A percentile compares a stretch with the other conserved stretches of the same genome.
Evolutionary conservation across 495 filamentous ascomycete species (phyloP).

Genomic region (Delitschia confertaspora): DNA sequence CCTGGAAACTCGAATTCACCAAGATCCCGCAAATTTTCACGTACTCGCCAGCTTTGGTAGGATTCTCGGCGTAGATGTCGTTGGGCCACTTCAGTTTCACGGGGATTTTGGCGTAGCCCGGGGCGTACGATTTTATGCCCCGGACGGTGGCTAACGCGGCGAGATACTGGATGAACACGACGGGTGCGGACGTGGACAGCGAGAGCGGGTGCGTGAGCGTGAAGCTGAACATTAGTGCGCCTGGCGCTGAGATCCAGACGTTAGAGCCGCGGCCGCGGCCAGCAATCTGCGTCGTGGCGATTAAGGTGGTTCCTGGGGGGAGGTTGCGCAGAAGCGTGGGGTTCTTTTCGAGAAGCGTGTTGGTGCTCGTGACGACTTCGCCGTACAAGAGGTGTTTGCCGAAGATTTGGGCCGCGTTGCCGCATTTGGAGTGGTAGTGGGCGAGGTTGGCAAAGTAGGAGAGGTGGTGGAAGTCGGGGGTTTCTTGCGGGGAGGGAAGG

Average conservation of each 20-base stretch:
- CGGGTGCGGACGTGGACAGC: slow-evolving; percentile 62
- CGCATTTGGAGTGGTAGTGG: slow-evolving; percentile 52
- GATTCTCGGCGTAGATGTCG: slow-evolving; percentile 78
- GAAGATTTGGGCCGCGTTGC: slow-evolving; percentile 52
- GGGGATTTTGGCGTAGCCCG: slow-evolving; percentile 62
- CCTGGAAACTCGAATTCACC: slow-evolving; percentile 75
- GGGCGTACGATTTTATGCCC: slow-evolving; percentile 71
- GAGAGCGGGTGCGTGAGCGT: slow-evolving; percentile 71
- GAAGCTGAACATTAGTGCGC: slow-evolving; percentile 76
- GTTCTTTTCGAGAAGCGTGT: slow-evolving; percentile 95
- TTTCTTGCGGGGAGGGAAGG: slow-evolving; percentile 64
- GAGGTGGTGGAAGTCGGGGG: slow-evolving; percentile 81
- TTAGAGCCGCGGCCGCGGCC: slow-evolving; percentile 88
- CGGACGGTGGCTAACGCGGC: slow-evolving; percentile 83
- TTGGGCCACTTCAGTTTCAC: slow-evolving; percentile 97
- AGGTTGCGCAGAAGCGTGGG: slow-evolving; percentile 63
- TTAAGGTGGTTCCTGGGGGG: slow-evolving; percentile 75
- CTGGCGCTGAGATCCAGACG: slow-evolving; percentile 89
- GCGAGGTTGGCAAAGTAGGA: slow-evolving; percentile 66
- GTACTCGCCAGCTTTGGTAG: slow-evolving; percentile 36
- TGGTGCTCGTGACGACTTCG: slow-evolving; percentile 89
- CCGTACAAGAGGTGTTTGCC: slow-evolving; percentile 77
- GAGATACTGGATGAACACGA: slow-evolving; percentile 92
- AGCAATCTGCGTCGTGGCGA: slow-evolving; percentile 83
- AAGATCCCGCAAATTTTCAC: slow-evolving; percentile 93